A percentile compares a stretch with the other conserved stretches of the same genome.
These are phyloP conservation scores for Parasitella parasitica DNA, from an alignment of 371 early-diverging fungal genomes.

Conservation along the genomic window DNA sequence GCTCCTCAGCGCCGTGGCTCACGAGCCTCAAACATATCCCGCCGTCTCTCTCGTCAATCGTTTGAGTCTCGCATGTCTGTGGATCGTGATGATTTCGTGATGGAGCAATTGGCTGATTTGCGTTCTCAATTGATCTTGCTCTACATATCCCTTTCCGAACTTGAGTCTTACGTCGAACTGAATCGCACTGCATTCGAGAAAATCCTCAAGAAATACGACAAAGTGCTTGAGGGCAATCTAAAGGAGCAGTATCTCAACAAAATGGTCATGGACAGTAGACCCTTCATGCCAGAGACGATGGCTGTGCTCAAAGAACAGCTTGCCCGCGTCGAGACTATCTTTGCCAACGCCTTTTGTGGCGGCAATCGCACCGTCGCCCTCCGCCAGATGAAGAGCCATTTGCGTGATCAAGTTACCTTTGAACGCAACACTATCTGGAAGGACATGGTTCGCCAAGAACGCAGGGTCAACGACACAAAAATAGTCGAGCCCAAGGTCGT, in stretches of 20 bases:
- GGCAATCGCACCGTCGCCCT: constrained; percentile 55
- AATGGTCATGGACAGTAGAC: constrained; percentile 59
- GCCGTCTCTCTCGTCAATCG: constrained; percentile 12
- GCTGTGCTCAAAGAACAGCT: constrained; percentile 50
- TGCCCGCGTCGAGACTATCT: constrained; percentile 56
- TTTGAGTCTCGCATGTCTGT: constrained; percentile 27
- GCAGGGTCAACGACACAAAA: constrained; percentile 53
- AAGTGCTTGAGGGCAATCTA: constrained; percentile 66
- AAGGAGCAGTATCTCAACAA: constrained; percentile 56
- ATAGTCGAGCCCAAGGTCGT: constrained; percentile 46
- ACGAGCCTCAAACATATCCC: constrained; percentile 7
- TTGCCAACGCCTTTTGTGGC: constrained; percentile 62
- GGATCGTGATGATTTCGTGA: constrained; percentile 17
- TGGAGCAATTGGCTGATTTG: constrained; percentile 21
- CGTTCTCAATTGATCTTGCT: constrained; percentile 58
- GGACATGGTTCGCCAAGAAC: constrained; percentile 78
- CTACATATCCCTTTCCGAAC: constrained; percentile 79
- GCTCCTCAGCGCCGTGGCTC: constrained; percentile 14
- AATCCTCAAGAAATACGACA: constrained; percentile 96
- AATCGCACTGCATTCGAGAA: constrained; percentile 95
- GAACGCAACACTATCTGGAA: constrained; percentile 84
- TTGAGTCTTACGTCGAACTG: constrained; percentile 86
- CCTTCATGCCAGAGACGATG: constrained; percentile 59
- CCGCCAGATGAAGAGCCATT: constrained; percentile 65
- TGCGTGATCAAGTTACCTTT: constrained; percentile 75